Evolutionary conservation across 768 basidiomycete species (phyloP), one percentile per base, ranked within the genome.

Genomic region (Podaxis mareebaensis): DNA sequence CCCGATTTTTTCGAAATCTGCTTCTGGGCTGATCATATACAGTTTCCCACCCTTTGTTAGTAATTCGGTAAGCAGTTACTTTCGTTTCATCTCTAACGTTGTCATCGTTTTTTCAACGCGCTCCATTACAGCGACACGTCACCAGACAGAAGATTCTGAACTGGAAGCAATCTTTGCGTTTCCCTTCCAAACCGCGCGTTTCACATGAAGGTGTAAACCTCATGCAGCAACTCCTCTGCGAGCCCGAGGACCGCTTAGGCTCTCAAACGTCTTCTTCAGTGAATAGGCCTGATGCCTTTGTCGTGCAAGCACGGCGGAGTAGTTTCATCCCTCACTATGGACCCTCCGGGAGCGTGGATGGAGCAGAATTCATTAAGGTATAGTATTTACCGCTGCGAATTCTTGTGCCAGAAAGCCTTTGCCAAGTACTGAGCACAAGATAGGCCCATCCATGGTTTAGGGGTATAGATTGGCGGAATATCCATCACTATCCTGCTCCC

Each of bases 91-190:
- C 64, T 49, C 26, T 64, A 58, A 63, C 42, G 60, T 49, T 62
- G 51, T 64, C 56, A 54, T 65, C 69, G 30, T 65, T 58, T 67
- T 62, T 53, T 60, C 58, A 57, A 67, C 64, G 61, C 53, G 65
- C 28, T 66, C 49, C 60, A 64, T 60, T 67, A 57, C 69, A 94
- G 92, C 86, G 96, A 30, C 95, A 96, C 77, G 87, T 94, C 71
- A 98, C 96, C 60, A 85, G 96, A 64, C 94, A 97, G 79, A 99
- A 96, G 81, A 98, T 99, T 75, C 80, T 98, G 70, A 95, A 95
- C 78, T 99, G 96, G 95, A 89, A 88, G 66, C 89, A 90, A 73
- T 85, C 90, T 26, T 82, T 98, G 67, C 89, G 90, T 64, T 99
- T 98, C 76, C 95, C 96, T 4, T 76, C 79, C 28, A 85, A 88